These are phyloP conservation scores for Ligustrum vulgare DNA, from an alignment of 257 asterid species.

Conservation along the genomic window DNA sequence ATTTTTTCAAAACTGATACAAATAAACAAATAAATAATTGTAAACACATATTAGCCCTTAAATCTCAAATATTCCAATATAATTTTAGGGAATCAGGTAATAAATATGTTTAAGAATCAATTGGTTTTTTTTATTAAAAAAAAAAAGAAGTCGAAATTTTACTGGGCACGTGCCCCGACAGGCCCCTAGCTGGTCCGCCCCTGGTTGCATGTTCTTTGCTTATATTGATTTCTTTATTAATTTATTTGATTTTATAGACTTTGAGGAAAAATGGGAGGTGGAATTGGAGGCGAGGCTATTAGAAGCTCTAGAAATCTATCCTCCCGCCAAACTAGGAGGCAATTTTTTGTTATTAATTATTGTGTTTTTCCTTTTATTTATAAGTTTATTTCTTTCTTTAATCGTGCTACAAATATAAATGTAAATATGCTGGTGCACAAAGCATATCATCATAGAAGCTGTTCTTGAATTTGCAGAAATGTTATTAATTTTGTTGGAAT, in stretches of 20 bases:
- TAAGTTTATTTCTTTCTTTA: background rate
- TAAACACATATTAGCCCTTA: no score
- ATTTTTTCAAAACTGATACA: no score
- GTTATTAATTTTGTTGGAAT: background rate
- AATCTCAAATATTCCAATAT: no score
- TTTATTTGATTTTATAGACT: slow-evolving; percentile 12
- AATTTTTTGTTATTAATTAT: slow-evolving; percentile 6
- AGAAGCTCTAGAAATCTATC: slow-evolving; percentile 91
- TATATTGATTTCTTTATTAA: no score
- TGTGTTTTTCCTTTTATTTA: background rate
- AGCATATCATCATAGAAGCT: background rate
- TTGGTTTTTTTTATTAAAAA: no score
- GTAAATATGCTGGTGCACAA: background rate
- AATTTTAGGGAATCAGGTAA: no score
- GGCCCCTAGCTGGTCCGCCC: no score
- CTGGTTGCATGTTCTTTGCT: background rate
- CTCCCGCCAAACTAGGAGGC: slow-evolving; percentile 85
- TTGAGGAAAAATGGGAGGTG: slow-evolving; percentile 78
- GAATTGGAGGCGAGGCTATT: slow-evolving; percentile 83
- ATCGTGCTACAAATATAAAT: background rate
- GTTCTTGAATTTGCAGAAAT: background rate
- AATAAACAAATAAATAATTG: no score
- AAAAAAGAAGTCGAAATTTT: no score
- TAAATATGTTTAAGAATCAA: no score
- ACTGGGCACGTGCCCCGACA: no score